Percentiles rank a stretch among this genome's conserved stretches.
Evolutionary conservation across 2,329 filamentous ascomycete genomes (phyloP).

Genomic region (Penicillium sp.): DNA sequence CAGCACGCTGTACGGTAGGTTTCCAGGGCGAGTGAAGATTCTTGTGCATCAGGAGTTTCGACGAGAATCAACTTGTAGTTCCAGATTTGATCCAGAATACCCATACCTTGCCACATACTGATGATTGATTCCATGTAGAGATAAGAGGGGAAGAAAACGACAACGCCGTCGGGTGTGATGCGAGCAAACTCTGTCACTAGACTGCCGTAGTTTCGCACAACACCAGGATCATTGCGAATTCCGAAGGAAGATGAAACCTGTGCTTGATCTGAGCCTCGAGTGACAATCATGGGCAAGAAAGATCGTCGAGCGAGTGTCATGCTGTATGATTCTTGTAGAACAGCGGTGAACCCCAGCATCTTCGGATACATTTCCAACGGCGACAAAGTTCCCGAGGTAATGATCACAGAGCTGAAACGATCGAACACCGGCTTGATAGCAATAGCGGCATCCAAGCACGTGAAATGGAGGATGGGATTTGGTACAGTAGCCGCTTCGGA

Average conservation of each 20-base stretch:
- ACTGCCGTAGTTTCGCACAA: conserved; percentile 95
- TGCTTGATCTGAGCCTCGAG: conserved; percentile 88
- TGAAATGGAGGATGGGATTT: conserved; percentile 95
- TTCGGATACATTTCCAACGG: conserved; percentile 98
- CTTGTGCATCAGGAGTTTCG: conserved; percentile 94
- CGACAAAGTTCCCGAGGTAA: conserved; percentile 95
- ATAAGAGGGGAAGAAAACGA: conserved; percentile 99
- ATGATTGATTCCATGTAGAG: conserved; percentile 99
- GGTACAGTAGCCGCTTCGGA: conserved; percentile 93
- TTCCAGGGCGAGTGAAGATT: conserved; percentile 91
- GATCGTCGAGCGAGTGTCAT: conserved; percentile 93
- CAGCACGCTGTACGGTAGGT: conserved; percentile 97
- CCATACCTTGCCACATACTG: conserved; percentile 99
- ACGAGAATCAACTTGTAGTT: conserved; percentile 98
- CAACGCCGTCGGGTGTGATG: conserved; percentile 92
- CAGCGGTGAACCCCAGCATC: conserved; percentile 90
- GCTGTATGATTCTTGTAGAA: conserved; percentile 93
- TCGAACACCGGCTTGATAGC: conserved; percentile 98
- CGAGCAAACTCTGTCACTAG: conserved; percentile 92
- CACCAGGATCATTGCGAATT: conserved; percentile 89
- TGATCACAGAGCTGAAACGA: conserved; percentile 95
- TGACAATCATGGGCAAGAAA: conserved; percentile 98
- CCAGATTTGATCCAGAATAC: conserved; percentile 95
- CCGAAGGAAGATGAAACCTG: conserved; percentile 92
- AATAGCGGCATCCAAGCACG: conserved; percentile 93